Evolutionary conservation across 202 grass and related monocot species (phyloP), one percentile per base, ranked within the genome.

Genomic region (Digitaria exilis): DNA sequence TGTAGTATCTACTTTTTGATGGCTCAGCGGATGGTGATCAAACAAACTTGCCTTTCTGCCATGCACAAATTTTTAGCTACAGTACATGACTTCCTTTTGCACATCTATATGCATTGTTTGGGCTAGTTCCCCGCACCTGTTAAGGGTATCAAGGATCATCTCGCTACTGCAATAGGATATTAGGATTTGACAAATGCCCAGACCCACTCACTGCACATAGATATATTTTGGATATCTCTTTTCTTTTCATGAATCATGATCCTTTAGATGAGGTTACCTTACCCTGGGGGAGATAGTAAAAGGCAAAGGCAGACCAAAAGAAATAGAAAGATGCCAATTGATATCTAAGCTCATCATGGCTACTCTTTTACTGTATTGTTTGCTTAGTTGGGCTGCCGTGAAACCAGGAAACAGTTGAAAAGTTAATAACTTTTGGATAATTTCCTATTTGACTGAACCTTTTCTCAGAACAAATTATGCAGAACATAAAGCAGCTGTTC

Each of bases 171-270:
- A 54, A 70, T 64, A 37, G 46, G 62, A 79, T 30, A 54, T 62
- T 64, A 37, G 46, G 62, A 79, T 30, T 65, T 65, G 18, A 58
- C 16, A 39, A 66, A 85, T 87, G 71, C 32, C 32, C 81, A 78
- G 70, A 78, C 66, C 84, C 84, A 82, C 66, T 89, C 62, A 52
- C 84, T 71, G 39, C 14, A 45, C 71, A 56, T 71, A 76, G 46
- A 77, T 81, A 45, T 73, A 57, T 67, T 59, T 25, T 50, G 57
- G 4, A 61, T 45, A 22, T 80, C 65, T 34, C 51, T 77, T 68
- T 68, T 73, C 17, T 65, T 85, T 74, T 79, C 31, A 56, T 55
- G 66, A 85, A 85, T 46, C 34, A 73, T 62, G 77, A 69, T 75
- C 66, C 13, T 70, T 78, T 82, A 87, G 79, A 62, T 63, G 79